A percentile compares a stretch with the other conserved stretches of the same genome.
Evolutionary conservation across 495 filamentous ascomycete species (phyloP).

Genomic region (Penicillium bialowiezense): DNA sequence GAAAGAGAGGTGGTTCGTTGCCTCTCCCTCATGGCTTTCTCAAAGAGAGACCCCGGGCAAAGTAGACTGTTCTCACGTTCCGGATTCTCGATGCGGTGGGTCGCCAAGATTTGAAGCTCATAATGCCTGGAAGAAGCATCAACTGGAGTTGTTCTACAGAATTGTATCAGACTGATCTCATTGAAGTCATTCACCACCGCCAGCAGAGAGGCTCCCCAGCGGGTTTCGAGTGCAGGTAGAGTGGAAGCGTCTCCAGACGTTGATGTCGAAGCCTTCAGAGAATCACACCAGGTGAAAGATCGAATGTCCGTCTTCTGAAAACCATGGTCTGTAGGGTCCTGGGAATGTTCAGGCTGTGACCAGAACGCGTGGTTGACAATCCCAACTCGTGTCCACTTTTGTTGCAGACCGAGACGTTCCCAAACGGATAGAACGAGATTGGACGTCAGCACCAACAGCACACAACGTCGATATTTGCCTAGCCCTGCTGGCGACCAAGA

Average conservation of each 20-base stretch:
- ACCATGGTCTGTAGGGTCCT: slow-evolving; percentile 6
- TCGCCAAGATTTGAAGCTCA: slow-evolving; percentile 24
- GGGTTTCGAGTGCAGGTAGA: slow-evolving; percentile 20
- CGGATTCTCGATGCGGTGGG: slow-evolving; percentile 13
- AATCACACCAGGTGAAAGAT: slow-evolving; percentile 42
- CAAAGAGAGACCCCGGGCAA: slow-evolving; percentile 30
- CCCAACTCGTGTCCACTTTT: slow-evolving; percentile 43
- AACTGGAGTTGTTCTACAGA: slow-evolving; percentile 4
- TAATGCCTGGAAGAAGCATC: slow-evolving; percentile 9
- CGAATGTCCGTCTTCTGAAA: slow-evolving; percentile 34
- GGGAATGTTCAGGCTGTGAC: slow-evolving; percentile 15
- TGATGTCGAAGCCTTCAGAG: slow-evolving; percentile 24
- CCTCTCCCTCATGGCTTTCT: slow-evolving; percentile 21
- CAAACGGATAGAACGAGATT: slow-evolving; percentile 52
- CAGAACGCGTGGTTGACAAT: slow-evolving; percentile 40
- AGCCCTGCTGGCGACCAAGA: slow-evolving; percentile 63
- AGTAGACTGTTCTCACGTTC: slow-evolving; percentile 10
- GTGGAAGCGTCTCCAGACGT: background rate
- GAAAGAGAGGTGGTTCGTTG: slow-evolving; percentile 22
- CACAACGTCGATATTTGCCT: slow-evolving; percentile 54
- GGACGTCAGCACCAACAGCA: slow-evolving; percentile 58
- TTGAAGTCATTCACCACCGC: slow-evolving; percentile 41
- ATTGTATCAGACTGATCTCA: slow-evolving; percentile 33
- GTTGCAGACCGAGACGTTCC: slow-evolving; percentile 33
- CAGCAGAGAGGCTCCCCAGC: slow-evolving; percentile 44